phyloP scores from a whole-genome alignment of 208 protist genomes.

The Naegleria fowleri region DNA sequence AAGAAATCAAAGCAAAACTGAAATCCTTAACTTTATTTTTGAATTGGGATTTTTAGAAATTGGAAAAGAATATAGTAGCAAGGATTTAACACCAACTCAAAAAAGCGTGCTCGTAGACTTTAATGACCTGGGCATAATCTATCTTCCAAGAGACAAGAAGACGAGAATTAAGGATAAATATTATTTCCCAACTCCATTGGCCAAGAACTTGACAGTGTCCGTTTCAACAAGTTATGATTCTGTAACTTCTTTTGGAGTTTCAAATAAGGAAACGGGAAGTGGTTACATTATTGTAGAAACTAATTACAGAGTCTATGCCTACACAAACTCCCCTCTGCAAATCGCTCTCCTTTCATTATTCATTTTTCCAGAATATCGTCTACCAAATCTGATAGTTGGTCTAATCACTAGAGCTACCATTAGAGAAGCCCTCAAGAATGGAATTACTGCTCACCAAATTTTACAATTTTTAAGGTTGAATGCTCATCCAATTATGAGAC shows the following conservation, averaged over 20 bases:
- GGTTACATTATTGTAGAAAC: slow-evolving; percentile 33
- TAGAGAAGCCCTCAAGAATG: slow-evolving; percentile 10
- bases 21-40: slow-evolving; percentile 26
- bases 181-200: background rate
- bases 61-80: slow-evolving; percentile 6
- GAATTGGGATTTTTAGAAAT: slow-evolving; percentile 27
- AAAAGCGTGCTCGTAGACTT: slow-evolving; percentile 4
- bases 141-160: slow-evolving; percentile 1
- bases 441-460: slow-evolving; percentile 23
- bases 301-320: slow-evolving; percentile 31
- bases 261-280: too few species aligned
- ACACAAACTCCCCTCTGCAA: slow-evolving; percentile 29
- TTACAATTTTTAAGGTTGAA: background rate
- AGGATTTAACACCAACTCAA: slow-evolving; percentile 8
- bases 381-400: slow-evolving; percentile 26
- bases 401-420: background rate
- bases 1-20: background rate
- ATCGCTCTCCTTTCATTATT: slow-evolving; percentile 14
- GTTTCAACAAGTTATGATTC: background rate
- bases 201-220: background rate
- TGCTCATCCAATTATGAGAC: slow-evolving; percentile 26
- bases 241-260: background rate
- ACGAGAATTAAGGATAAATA: slow-evolving; percentile 4
- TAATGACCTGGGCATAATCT: slow-evolving; percentile 18
- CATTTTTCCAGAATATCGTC: background rate